A percentile compares a stretch with the other conserved stretches of the same genome.
Evolutionary conservation across 176 grass and related monocot genomes (phyloP).

Genomic region (Cymbopogon citratus): DNA sequence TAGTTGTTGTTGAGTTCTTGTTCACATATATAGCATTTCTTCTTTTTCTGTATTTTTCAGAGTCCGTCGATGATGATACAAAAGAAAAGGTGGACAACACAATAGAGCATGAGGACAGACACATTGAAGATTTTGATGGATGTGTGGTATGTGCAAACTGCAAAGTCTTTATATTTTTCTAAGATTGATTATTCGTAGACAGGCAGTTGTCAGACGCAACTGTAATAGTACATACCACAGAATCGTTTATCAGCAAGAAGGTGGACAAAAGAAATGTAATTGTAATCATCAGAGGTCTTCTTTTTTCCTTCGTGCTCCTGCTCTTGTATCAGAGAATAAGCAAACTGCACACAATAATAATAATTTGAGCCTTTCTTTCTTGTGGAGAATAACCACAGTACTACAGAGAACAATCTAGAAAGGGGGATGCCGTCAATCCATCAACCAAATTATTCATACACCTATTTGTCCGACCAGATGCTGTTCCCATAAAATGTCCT

Average conservation of each 20-base stretch:
- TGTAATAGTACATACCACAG: constrained; percentile 49
- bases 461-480: neutral
- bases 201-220: neutral
- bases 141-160: constrained; percentile 57
- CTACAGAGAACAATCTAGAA: neutral
- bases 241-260: constrained; percentile 94
- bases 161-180: constrained; percentile 2
- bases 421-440: neutral
- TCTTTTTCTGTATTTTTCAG: constrained; percentile 23
- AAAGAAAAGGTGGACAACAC: constrained; percentile 12
- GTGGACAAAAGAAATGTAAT: constrained; percentile 85
- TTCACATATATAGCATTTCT: neutral
- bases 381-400: neutral
- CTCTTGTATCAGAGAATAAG: constrained; percentile 64
- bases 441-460: neutral
- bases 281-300: constrained; percentile 56
- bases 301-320: constrained; percentile 88
- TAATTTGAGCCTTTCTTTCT: neutral
- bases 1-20: neutral
- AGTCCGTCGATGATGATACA: constrained; percentile 12
- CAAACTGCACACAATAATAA: constrained; percentile 55
- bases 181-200: neutral
- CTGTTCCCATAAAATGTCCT: neutral
- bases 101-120: constrained; percentile 28
- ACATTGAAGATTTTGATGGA: constrained; percentile 74